Base-by-base conservation (phyloP, 140 eudicot species). In the Flaveria floridana region DNA sequence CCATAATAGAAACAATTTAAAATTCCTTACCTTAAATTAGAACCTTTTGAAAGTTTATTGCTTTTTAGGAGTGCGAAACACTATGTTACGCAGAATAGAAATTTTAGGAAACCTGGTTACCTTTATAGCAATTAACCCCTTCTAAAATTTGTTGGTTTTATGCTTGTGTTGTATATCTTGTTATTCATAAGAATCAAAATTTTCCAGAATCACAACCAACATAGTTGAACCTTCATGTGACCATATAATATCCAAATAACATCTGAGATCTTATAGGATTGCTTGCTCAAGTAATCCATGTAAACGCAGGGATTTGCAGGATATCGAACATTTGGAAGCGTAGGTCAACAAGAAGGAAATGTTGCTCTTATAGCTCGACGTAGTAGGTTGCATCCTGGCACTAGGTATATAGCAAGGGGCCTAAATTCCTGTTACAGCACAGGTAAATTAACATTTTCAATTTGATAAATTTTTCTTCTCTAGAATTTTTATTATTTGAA, bases 371-470 rank as follows among this genome's bases (percentile, higher is more conserved):
- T 75, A 77, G 98, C 98, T 71, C 96, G 98, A 51, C 89, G 96
- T 62, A 92, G 98, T 83, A 86, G 98, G 80, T 81, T 92, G 83
- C 98, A 92, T 82, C 98, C 98, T 37, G 98, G 98, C 48, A 92
- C 98, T 55, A 92, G 98, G 26, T 92, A 89, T 76, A 72, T 92
- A 85, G 98, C 98, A 55, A 87, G 98, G 80, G 98, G 98, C 73
- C 14, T 92, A 65, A 92, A 92, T 65, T 84, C 96, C 6, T 92
- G 96, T 78, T 87, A 81, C 76, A 82, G 98, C 78, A 92, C 98
- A 81, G 98, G 98, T 92, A 82, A 34, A 50, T 70, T 59, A 56
- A 64, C 68, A 50, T 71, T 21, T 58, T 44, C 42, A 55, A 41
- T 18, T 65, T 64, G 28, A 37, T 15, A 34, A 34, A 66, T 72